Percentiles rank a stretch among this genome's conserved stretches.
Conservation (phyloP, 78 protist species). For the Cyanophora paradoxa region DNA sequence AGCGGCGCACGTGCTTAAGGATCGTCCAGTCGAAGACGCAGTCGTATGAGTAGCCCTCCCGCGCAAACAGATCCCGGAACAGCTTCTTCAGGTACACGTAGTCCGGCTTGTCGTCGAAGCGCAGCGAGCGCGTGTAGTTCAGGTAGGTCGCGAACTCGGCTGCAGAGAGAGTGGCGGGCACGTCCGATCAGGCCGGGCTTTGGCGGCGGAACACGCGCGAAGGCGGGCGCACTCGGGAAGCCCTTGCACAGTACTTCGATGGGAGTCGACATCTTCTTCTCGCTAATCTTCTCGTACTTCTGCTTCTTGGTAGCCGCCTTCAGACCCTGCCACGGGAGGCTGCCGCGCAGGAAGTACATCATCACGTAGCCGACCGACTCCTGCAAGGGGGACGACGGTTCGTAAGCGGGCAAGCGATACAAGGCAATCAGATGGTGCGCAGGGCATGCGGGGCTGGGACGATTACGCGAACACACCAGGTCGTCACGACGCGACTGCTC, state of each 20-base stretch:
- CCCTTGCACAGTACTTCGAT: constrained; percentile 80
- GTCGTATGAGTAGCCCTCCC: constrained; percentile 60
- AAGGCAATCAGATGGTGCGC: not conserved
- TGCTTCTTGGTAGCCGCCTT: constrained; percentile 84
- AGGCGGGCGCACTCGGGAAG: no score
- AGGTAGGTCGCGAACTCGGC: constrained; percentile 51
- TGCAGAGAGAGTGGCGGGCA: no score
- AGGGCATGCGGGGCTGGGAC: not conserved
- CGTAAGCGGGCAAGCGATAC: constrained; percentile 19
- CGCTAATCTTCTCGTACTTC: constrained; percentile 88
- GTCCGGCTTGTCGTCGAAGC: constrained; percentile 80
- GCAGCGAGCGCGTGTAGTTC: constrained; percentile 50
- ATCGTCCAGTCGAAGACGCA: constrained; percentile 75
- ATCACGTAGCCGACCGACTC: constrained; percentile 90
- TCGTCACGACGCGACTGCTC: constrained; percentile 25
- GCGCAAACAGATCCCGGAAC: constrained; percentile 60
- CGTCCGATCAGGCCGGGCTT: not conserved
- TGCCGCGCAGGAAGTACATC: constrained; percentile 86
- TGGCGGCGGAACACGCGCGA: no score
- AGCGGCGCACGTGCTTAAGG: constrained; percentile 14
- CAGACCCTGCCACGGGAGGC: constrained; percentile 97
- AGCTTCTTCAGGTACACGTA: constrained; percentile 81
- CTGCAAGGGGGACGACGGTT: constrained; percentile 70
- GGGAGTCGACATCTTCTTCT: constrained; percentile 79
- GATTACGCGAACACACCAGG: not conserved